Conservation (phyloP, 192 early-diverging fungal species). For the Allomyces javanicus region DNA sequence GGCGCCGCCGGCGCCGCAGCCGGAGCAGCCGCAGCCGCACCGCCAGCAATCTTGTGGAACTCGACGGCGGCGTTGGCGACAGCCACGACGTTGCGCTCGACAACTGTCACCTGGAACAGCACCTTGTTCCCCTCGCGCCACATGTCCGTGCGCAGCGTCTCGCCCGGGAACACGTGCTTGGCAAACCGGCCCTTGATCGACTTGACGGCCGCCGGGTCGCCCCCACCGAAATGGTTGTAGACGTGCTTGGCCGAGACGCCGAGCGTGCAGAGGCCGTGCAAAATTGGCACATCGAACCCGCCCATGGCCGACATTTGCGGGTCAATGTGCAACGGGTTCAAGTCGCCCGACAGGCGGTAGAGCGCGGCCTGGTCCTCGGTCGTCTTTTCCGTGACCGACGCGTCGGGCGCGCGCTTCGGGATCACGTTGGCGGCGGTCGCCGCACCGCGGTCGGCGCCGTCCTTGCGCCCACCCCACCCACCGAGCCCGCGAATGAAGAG, state of each 20-base stretch:
- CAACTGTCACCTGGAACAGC: conserved; percentile 80
- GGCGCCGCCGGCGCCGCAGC: conserved; percentile 12
- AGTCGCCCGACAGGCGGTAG: conserved; percentile 89
- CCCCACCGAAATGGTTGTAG: conserved; percentile 50
- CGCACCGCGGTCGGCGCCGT: conserved; percentile 47
- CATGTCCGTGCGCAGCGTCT: conserved; percentile 93
- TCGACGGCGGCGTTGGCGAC: conserved; percentile 86
- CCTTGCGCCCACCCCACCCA: conserved; percentile 56
- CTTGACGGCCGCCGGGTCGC: conserved; percentile 48
- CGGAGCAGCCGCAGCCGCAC: conserved; percentile 9
- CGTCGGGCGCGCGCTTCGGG: conserved; percentile 72
- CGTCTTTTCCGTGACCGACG: conserved; percentile 66
- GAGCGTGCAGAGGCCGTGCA: conserved; percentile 89
- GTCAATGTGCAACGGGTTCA: conserved; percentile 95
- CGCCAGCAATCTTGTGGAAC: conserved; percentile 4
- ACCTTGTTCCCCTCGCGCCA: conserved; percentile 70
- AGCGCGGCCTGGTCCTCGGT: conserved; percentile 78
- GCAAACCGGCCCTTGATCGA: conserved; percentile 82
- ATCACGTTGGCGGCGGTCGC: conserved; percentile 59
- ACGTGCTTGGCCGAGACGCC: conserved; percentile 84
- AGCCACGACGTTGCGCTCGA: conserved; percentile 78
- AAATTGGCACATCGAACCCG: conserved; percentile 89
- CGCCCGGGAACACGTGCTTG: conserved; percentile 80
- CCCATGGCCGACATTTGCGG: conserved; percentile 81
- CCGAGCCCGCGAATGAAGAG: conserved; percentile 86